Base-by-base conservation (phyloP, 768 basidiomycete genomes). In the Fomitopsis pulvina region DNA sequence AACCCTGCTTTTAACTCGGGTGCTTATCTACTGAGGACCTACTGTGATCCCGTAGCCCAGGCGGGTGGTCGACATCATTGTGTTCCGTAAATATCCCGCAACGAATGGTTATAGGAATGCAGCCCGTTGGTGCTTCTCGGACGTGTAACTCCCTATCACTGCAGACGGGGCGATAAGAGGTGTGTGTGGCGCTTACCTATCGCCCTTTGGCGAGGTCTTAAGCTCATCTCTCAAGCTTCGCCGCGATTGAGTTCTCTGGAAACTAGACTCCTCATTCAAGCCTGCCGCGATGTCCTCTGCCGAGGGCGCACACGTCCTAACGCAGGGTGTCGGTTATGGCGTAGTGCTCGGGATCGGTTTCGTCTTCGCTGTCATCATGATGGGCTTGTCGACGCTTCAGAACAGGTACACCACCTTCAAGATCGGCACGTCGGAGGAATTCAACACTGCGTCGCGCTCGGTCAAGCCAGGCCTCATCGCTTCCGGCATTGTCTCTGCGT, bases 321-420 rank as follows among this genome's bases (percentile, higher is more conserved):
- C 61, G 2, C 63, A 62, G 34, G 62, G 59, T 7, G 57, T 48
- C 12, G 63, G 63, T 8, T 65, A 65, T 54, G 63, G 61, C 20
- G 60, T 65, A 26, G 62, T 63, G n/a, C 51, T 64, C 29, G 64
- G 64, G 10, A 55, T 66, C 30, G 64, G 64, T 3, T 55, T 63
- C 32, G 50, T 63, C 32, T 65, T 66, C 46, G 60, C 62, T 7
- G 41, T 59, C 26, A 45, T 65, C 41, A 65, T 66, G 64, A 56
- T 55, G 42, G 61, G 60, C 45, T 52, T 62, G n/a, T 59, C 63
- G 3, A 52, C 51, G 32, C 47, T 62, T 20, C 62, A 63, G 48
- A 59, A 59, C 26, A 55, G 59, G 24, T 65, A 65, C 44, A 65
- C 64, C 12, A 38, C 51, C 21, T 64, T 56, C 55, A 60, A 59